phyloP scores from a whole-genome alignment of 2,329 filamentous ascomycete species.

The Colletotrichum truncatum region DNA sequence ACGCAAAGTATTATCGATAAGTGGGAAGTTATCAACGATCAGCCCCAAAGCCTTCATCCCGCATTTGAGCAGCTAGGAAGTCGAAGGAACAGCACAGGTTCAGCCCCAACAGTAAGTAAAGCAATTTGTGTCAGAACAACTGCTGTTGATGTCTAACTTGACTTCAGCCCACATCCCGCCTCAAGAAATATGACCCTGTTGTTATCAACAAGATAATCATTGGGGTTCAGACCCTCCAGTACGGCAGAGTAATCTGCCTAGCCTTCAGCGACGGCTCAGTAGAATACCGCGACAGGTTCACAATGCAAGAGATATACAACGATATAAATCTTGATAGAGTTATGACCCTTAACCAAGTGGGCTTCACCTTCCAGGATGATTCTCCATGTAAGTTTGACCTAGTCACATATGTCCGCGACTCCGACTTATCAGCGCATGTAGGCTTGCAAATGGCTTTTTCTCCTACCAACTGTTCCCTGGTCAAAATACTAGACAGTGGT shows the following conservation, averaged over 20 bases:
- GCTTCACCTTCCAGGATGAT: conserved; percentile 76
- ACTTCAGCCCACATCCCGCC: conserved; percentile 40
- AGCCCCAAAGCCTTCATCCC: conserved; percentile 73
- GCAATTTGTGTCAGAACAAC: background rate
- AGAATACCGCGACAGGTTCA: conserved; percentile 80
- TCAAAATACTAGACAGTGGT: conserved; percentile 66
- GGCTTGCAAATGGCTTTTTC: conserved; percentile 70
- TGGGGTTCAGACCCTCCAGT: conserved; percentile 72
- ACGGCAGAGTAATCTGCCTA: conserved; percentile 77
- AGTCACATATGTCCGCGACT: conserved; percentile 5
- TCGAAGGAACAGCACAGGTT: conserved; percentile 62
- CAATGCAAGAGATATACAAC: conserved; percentile 74
- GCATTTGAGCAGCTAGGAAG: conserved; percentile 79
- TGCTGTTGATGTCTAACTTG: conserved; percentile 25
- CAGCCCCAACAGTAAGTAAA: conserved; percentile 33
- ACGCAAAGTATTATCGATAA: conserved; percentile 80
- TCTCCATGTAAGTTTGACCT: conserved; percentile 64
- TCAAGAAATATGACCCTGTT: conserved; percentile 75
- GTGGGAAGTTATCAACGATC: conserved; percentile 81
- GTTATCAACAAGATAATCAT: conserved; percentile 76
- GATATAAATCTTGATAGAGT: conserved; percentile 72
- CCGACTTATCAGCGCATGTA: conserved; percentile 35
- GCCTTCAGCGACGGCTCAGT: conserved; percentile 83
- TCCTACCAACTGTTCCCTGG: conserved; percentile 67
- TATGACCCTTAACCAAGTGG: conserved; percentile 77